Base-by-base conservation (phyloP, 257 asterid species). In the Przewalskia tangutica region DNA sequence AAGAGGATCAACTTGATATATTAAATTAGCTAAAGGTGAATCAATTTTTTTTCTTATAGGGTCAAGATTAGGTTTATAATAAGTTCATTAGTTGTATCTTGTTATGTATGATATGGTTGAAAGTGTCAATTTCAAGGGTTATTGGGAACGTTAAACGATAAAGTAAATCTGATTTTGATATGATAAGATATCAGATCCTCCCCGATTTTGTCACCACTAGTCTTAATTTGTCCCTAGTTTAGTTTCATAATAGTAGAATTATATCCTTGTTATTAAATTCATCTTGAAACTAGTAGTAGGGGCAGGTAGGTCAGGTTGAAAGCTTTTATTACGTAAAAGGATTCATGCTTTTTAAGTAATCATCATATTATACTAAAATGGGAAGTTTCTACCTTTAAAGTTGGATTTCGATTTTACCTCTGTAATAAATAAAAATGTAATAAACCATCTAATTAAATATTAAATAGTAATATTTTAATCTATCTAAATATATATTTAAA, bases 21-120 rank as follows among this genome's bases (percentile, higher is more conserved):
- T 86, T 88, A 53, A 82, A 85, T 53, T 73, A 84, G 91, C 86
- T 85, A 5, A 5, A 76, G 64, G 64, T 83, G 87, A 81, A 87
- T 88, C 86, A 76, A 0, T 27, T 81, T 81, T 85, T 18, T 48
- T 88, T 87, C 75, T 81, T 62, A 80, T 77, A 84, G 73, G 53
- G 63, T 53, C 80, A 53, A 34, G 68, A 75, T 73, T 65, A 65
- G 50, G 75, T 64, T 34, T 65, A 27, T 27, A 27, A 27, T 27
- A 27, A 34, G 46, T 65, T 64, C 3, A 64, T 64, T 64, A 64
- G 14, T 64, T 13, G 40, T 65, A 32, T 27, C 32, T 0, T 27
- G 32, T 23, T 60, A 65, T 34, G 9, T 58, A 44, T 46, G 79
- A 23, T 23, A 23, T 73, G 23, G 44, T 20, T 13, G 79, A 73